Base-by-base conservation (phyloP, 2,329 filamentous ascomycete genomes). In the Arthroderma uncinatum region DNA sequence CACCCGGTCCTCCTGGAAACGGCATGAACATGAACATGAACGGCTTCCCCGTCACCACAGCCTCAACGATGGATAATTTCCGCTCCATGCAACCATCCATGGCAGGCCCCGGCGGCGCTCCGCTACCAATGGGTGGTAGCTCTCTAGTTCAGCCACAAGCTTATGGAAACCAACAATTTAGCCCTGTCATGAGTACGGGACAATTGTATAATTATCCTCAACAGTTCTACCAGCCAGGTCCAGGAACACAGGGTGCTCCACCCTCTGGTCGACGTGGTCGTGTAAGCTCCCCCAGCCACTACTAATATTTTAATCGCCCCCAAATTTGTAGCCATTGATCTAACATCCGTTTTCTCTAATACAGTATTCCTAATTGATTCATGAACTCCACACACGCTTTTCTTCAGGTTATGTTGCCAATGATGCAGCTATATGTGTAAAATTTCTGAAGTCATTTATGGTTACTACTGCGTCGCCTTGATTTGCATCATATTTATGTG, bases 191-290 rank as follows among this genome's bases (percentile, higher is more conserved):
- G 65, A 69, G 70, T 53, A 64, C 66, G 21, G 65, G 68, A 50
- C 71, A 74, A 64, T 71, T 77, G 70, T 80, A 80, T 66, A 76
- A 76, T 57, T 81, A 81, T 66, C 74, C 76, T 62, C 74, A 77
- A 63, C 76, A 78, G 61, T 76, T 74, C 65, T 75, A 76, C 61
- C 64, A 69, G 53, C 74, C 76, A 64, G 65, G 65, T 58, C 74
- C 75, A 62, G 65, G 70, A 50, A 66, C 71, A 55, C 71, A 72
- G 64, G 69, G 73, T 61, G 75, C 77, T 63, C 66, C 71, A 58
- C 65, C 68, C 60, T 77, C 76, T 62, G 76, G 76, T 58, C 75
- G 78, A 64, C 76, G 79, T 66, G 79, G 78, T 72, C 73, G 79
- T 64, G 77, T 79, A 71, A 78, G 77, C 70, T 55, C 6, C 25